Evolutionary conservation across 2,329 filamentous ascomycete species (phyloP).

Genomic region (Alternaria novae-zelandiae): DNA sequence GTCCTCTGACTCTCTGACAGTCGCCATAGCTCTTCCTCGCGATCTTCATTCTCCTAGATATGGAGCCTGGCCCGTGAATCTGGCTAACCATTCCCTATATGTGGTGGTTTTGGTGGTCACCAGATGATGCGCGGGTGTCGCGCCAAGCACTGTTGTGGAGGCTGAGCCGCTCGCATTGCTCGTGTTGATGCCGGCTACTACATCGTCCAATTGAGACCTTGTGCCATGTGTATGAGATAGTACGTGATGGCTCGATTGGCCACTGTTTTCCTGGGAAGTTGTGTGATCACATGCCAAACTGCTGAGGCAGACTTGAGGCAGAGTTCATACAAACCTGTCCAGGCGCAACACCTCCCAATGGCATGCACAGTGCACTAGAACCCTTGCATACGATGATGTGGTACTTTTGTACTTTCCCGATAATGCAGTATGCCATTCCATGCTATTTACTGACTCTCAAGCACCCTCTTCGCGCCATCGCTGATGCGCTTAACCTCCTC

Average conservation of each 20-base stretch:
- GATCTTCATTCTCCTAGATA: not conserved
- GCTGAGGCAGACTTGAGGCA: not conserved
- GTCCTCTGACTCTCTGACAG: not conserved
- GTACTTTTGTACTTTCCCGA: not conserved
- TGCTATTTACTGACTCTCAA: constrained; percentile 43
- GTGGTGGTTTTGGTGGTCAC: not conserved
- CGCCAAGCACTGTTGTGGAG: constrained; percentile 20
- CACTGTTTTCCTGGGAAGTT: not conserved
- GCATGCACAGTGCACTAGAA: not conserved
- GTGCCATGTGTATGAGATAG: not conserved
- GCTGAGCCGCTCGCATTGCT: constrained; percentile 25
- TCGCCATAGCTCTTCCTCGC: not conserved
- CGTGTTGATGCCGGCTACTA: constrained; percentile 6
- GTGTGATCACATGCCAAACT: not conserved
- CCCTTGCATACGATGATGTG: not conserved
- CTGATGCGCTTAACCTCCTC: constrained; percentile 58
- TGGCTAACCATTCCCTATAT: not conserved
- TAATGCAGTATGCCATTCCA: not conserved
- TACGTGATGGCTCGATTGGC: not conserved
- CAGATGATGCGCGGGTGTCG: not conserved
- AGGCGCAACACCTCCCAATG: not conserved
- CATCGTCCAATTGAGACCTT: not conserved
- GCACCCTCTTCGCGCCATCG: constrained; percentile 56
- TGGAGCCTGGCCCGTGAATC: not conserved
- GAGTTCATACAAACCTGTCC: not conserved